Percentiles rank a stretch among this genome's conserved stretches.
phyloP scores from a whole-genome alignment of 768 basidiomycete species.

The Boletus coccyginus region DNA sequence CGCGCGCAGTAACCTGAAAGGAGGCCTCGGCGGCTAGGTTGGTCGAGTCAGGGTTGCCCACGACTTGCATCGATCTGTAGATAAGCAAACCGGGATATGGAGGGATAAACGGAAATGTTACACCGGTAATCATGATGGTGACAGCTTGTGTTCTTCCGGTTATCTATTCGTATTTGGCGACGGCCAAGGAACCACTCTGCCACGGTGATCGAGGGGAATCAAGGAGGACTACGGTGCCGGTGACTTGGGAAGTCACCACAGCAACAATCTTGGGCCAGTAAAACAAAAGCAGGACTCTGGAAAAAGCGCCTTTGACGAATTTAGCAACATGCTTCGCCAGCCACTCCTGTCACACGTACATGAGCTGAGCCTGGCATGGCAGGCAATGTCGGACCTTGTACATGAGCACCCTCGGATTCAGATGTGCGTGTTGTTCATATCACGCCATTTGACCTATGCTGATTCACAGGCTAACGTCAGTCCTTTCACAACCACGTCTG shows the following conservation, averaged over 20 bases:
- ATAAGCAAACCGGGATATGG: background rate
- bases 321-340: conserved; percentile 8
- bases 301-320: conserved; percentile 9
- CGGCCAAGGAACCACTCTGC: conserved; percentile 8
- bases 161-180: conserved; percentile 2
- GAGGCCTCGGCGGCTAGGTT: background rate
- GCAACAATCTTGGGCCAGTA: conserved; percentile 8
- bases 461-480: background rate
- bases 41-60: background rate
- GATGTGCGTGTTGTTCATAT: conserved; percentile 10
- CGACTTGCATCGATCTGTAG: background rate
- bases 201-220: conserved; percentile 12
- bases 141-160: conserved; percentile 11
- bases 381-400: conserved; percentile 9
- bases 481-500: conserved; percentile 6
- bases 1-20: conserved; percentile 4
- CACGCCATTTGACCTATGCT: background rate
- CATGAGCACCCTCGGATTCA: conserved; percentile 6
- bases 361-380: background rate
- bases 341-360: background rate
- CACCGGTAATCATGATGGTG: conserved; percentile 10
- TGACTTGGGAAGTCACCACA: conserved; percentile 20
- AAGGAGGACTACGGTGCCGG: conserved; percentile 10
- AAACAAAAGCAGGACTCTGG: background rate
- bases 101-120: background rate